Conservation (phyloP, 2,329 filamentous ascomycete species). For the Apiospora malaysiana region DNA sequence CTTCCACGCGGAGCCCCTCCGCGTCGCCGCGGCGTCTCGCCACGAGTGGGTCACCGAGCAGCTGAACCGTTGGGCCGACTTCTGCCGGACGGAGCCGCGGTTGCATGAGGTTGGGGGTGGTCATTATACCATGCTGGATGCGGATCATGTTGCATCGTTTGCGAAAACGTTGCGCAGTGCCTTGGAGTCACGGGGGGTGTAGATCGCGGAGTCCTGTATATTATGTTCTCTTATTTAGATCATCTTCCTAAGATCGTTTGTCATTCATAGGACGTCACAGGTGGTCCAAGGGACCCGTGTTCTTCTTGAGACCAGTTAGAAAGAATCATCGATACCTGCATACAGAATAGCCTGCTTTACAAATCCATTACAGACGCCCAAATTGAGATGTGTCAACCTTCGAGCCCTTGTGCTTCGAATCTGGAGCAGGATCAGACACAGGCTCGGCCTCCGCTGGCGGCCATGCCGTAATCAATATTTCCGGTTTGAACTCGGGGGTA, state of each 20-base stretch:
- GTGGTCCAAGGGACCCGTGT: too few species aligned
- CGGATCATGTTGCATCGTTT: not conserved
- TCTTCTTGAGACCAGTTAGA: too few species aligned
- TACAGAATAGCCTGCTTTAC: not conserved
- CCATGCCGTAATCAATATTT: not conserved
- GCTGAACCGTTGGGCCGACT: constrained; percentile 29
- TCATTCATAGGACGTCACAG: too few species aligned
- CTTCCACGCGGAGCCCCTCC: constrained; percentile 46
- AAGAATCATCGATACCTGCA: too few species aligned
- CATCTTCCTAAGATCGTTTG: too few species aligned
- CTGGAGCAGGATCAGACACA: not conserved
- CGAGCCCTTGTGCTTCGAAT: not conserved
- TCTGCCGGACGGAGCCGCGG: too few species aligned
- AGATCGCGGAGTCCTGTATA: too few species aligned
- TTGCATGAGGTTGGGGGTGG: not conserved
- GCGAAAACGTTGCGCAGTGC: not conserved
- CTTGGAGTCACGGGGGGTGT: not conserved
- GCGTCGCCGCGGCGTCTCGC: constrained; percentile 33
- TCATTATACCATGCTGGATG: not conserved
- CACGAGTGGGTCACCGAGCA: constrained; percentile 40
- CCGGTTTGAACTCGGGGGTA: not conserved
- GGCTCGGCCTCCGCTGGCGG: not conserved
- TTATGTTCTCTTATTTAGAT: too few species aligned
- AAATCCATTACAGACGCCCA: not conserved
- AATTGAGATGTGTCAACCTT: not conserved